These are phyloP conservation scores for Cenchrus fungigraminus DNA, from an alignment of 176 grass and related monocot genomes.

Conservation along the genomic window DNA sequence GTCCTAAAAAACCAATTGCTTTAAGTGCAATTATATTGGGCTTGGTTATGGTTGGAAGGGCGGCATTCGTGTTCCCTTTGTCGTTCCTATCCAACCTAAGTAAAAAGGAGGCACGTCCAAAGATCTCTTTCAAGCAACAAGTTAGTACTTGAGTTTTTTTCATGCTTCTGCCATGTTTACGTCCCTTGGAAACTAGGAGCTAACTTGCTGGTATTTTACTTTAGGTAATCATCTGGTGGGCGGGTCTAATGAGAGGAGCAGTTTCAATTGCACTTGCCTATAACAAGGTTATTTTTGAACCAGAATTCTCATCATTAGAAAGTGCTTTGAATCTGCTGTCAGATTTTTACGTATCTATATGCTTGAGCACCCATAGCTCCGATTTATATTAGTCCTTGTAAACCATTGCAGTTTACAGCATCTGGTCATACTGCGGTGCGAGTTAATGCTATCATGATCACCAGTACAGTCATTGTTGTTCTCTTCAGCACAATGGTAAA, in stretches of 20 bases:
- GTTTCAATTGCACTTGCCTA: conserved; percentile 99
- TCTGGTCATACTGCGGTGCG: conserved; percentile 62
- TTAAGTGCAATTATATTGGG: conserved; percentile 85
- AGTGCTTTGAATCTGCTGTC: conserved; percentile 16
- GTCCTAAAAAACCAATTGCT: conserved; percentile 80
- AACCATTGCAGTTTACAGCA: conserved; percentile 72
- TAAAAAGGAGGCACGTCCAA: conserved; percentile 61
- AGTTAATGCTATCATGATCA: conserved; percentile 89
- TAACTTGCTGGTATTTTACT: conserved; percentile 39
- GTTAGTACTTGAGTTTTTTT: conserved; percentile 47
- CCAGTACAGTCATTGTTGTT: conserved; percentile 95
- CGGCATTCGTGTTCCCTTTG: conserved; percentile 87
- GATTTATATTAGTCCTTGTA: conserved; percentile 24
- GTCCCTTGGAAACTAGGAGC: conserved; percentile 19
- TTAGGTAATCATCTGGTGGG: conserved; percentile 93
- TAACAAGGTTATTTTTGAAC: conserved; percentile 73
- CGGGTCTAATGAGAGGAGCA: conserved; percentile 99
- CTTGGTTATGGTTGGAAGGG: conserved; percentile 88
- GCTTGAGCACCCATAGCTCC: conserved; percentile 27
- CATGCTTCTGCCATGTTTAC: conserved; percentile 3
- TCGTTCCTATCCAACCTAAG: conserved; percentile 81
- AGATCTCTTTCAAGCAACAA: conserved; percentile 90
- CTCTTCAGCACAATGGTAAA: conserved; percentile 98
- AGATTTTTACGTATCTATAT: conserved; percentile 6
- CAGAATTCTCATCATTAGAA: conserved; percentile 16